phyloP scores from a whole-genome alignment of 2,329 filamentous ascomycete species.

The Cercospora sp. region DNA sequence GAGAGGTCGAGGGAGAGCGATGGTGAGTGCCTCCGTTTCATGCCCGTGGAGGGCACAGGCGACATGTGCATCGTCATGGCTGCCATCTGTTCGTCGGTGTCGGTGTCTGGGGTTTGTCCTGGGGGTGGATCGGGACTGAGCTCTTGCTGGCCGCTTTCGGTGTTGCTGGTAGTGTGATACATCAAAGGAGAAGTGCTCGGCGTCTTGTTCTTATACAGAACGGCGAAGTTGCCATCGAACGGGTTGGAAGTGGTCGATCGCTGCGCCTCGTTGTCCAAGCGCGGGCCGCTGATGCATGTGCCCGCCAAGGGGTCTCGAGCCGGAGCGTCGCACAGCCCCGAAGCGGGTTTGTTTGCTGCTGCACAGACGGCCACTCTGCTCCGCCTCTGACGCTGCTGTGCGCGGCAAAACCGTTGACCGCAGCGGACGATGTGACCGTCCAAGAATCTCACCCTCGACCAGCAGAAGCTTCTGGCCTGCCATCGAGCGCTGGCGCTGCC shows the following conservation, averaged over 20 bases:
- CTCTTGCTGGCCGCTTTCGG: background rate
- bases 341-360: background rate
- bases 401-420: background rate
- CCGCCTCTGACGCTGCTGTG: background rate
- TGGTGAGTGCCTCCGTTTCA: conserved; percentile 42
- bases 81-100: conserved; percentile 15
- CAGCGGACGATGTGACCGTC: background rate
- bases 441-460: background rate
- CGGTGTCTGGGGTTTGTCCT: background rate
- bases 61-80: conserved; percentile 24
- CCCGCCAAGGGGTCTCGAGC: conserved; percentile 1
- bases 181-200: conserved; percentile 3
- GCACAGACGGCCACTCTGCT: background rate
- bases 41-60: conserved; percentile 18
- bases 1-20: conserved; percentile 71
- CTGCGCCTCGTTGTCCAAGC: conserved; percentile 7
- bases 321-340: conserved; percentile 4
- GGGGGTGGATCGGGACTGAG: background rate
- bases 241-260: background rate
- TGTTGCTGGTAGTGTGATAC: conserved; percentile 2
- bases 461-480: background rate
- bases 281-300: conserved; percentile 6
- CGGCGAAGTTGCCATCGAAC: background rate
- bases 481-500: background rate
- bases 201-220: background rate